Evolutionary conservation across 164 flowering plant genomes (phyloP), one percentile per base, ranked within the genome.

Genomic region (Magnolia sinica): DNA sequence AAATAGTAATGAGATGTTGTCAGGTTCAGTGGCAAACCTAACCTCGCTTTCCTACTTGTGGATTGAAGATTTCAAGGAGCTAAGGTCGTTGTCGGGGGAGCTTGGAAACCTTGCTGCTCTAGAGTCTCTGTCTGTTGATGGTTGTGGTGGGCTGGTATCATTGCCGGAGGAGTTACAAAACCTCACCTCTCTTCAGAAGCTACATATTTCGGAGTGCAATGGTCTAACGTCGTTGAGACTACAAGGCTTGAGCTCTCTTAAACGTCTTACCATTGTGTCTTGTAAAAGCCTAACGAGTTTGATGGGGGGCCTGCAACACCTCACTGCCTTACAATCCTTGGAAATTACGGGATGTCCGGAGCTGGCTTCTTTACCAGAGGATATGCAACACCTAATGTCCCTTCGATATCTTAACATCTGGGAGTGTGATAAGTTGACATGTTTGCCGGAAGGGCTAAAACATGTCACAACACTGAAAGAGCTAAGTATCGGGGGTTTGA

Each of bases 181-280:
- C 45, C 45, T 37, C 45, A 37, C 45, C 45, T 37, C 55, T 49
- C 69, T 81, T 64, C 61, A 78, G 63, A 16, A 0, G 20, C 16
- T 79, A 63, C 37, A 65, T 69, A 73, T 82, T 7, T 3, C 3
- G 18, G n/a, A n/a, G n/a, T n/a, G 50, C 6, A 6, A 7, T 16
- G 45, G 20, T 16, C 7, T 23, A 2, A 20, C 3, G 4, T 9
- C 68, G 19, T 37, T 64, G 18, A 9, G 18, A 13, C 49, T 27
- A 10, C 4, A 18, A 1, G 31, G 59, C 50, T 31, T 27, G 7
- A 68, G 7, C 45, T 68, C 71, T 27, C 45, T 29, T 68, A 18
- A 68, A 7, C 2, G 0, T 19, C 24, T 64, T 4, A 0, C 0
- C 18, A 20, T 20, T 20, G 0, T 0, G 0, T 0, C 5, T 27